Evolutionary conservation across 1,139 yeast genomes (phyloP), one percentile per base, ranked within the genome.

Genomic region (Hyphopichia fennica): DNA sequence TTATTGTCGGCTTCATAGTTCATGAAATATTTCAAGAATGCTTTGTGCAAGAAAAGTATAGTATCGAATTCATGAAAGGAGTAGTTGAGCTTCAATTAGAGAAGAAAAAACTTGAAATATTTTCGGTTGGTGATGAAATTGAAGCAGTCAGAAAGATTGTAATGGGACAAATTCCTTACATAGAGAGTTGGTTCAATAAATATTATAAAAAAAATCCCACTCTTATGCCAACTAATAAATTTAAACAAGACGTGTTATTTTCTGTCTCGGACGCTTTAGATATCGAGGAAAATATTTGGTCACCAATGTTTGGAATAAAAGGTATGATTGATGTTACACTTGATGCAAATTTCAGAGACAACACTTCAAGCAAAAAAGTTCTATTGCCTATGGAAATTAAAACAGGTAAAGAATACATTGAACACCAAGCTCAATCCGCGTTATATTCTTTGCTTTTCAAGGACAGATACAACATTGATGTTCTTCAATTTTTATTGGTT

Each of bases 291-390:
- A 87, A 84, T 52, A 82, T 93, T 17, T 84, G 95, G 88, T 88
- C 97, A 0, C 96, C 97, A 0, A 77, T 80, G 56, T 90, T 77
- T 67, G 99, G 99, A 0, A 65, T 95, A n/a, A 82, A 88, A 50
- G 99, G 99, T 1, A 80, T 84, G 54, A 81, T 91, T 14, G 99
- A 93, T 65, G 96, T 85, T 1, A 87, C 96, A 0, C 75, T 90
- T 1, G 87, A 86, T 51, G 86, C 87, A 0, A 62, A 69, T 27
- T 53, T 77, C 5, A 50, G 58, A 25, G 65, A 67, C 5, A 49
- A 51, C 5, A 37, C 41, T 9, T 34, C 43, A 27, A 49, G 45
- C 3, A 79, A 78, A 7, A 74, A 69, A 17, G 72, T 58, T 45
- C 72, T 88, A 19, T 75, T 83, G 1, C 98, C 98, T 0, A 67